These are phyloP conservation scores for Talaromyces verruculosus DNA, from an alignment of 2,329 filamentous ascomycete species.

Conservation along the genomic window DNA sequence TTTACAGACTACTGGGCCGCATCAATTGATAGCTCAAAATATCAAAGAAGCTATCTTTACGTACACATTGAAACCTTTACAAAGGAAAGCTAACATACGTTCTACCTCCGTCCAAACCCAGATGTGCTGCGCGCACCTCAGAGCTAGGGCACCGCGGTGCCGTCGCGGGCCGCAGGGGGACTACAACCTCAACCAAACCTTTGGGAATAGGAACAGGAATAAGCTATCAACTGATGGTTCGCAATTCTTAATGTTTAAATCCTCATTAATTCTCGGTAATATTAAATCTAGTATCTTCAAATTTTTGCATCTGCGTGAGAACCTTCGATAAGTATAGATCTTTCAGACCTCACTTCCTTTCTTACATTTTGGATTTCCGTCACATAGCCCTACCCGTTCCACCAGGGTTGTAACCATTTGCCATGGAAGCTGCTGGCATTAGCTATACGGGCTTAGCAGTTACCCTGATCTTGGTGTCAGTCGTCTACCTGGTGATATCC, in stretches of 20 bases:
- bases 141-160: background rate
- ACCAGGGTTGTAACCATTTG: background rate
- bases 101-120: background rate
- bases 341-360: background rate
- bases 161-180: constrained; percentile 1
- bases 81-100: background rate
- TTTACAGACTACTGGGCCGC: background rate
- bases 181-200: background rate
- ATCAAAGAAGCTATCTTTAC: background rate
- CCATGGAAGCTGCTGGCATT: background rate
- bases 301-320: background rate
- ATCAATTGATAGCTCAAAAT: background rate
- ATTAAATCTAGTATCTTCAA: background rate
- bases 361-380: background rate
- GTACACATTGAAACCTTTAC: background rate
- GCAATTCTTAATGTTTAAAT: background rate
- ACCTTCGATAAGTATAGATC: background rate
- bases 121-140: background rate
- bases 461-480: background rate
- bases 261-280: background rate
- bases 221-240: background rate
- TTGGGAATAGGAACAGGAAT: constrained; percentile 4
- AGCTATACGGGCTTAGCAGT: background rate
- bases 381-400: background rate
- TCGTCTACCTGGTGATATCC: background rate